These are phyloP conservation scores for Rhizopogon vulgaris DNA, from an alignment of 768 basidiomycete species.

Conservation along the genomic window DNA sequence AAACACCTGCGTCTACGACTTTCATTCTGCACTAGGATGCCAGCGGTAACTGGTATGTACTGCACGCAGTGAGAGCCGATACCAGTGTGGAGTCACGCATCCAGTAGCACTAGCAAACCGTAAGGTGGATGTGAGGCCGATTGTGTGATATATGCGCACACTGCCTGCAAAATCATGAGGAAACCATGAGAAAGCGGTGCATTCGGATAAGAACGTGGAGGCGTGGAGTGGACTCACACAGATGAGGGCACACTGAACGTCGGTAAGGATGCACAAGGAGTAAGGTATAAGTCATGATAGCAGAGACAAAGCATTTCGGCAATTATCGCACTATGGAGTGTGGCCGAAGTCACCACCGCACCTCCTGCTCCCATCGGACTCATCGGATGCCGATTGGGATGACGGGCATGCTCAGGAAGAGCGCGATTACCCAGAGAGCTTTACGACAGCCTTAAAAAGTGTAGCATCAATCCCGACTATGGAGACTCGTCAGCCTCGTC, in stretches of 20 bases:
- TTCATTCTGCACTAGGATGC: not conserved
- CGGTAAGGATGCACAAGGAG: not conserved
- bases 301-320: not conserved
- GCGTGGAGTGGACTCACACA: constrained; percentile 4
- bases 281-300: not conserved
- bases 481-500: constrained; percentile 7
- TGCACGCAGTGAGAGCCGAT: not conserved
- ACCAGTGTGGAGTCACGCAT: not conserved
- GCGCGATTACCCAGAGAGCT: not conserved
- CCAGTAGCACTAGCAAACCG: not conserved
- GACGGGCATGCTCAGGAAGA: constrained; percentile 3
- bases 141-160: not conserved
- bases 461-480: not conserved
- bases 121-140: not conserved
- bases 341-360: constrained; percentile 1
- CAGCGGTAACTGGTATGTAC: not conserved
- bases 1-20: no score
- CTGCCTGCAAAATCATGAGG: not conserved
- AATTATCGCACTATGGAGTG: not conserved
- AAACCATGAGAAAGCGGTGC: constrained; percentile 20
- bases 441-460: not conserved
- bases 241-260: constrained; percentile 1
- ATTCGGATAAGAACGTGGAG: constrained; percentile 5
- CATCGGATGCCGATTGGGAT: constrained; percentile 14
- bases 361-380: constrained; percentile 10